A percentile compares a stretch with the other conserved stretches of the same genome.
These are phyloP conservation scores for Yamadazyma philogaea DNA, from an alignment of 805 yeast species.

Conservation along the genomic window DNA sequence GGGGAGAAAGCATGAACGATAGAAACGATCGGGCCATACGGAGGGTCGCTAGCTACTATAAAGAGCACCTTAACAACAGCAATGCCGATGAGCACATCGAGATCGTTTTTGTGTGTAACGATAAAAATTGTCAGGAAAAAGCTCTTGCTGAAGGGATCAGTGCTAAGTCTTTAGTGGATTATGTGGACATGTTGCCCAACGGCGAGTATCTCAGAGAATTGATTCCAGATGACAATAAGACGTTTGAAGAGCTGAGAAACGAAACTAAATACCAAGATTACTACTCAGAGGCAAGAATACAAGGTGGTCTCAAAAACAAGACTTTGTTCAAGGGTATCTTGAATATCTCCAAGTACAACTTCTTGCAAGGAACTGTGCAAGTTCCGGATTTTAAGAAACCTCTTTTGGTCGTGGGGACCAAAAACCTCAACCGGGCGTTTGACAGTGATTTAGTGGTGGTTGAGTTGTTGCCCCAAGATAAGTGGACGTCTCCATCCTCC, in stretches of 20 bases:
- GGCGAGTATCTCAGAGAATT: conserved; percentile 73
- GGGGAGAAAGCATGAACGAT: conserved; percentile 77
- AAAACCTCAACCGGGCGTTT: conserved; percentile 84
- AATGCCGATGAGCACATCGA: conserved; percentile 36
- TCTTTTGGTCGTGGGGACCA: conserved; percentile 74
- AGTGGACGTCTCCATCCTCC: conserved; percentile 86
- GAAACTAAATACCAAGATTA: conserved; percentile 73
- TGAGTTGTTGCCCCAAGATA: conserved; percentile 77
- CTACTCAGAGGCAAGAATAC: conserved; percentile 72
- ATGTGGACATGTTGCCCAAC: conserved; percentile 67
- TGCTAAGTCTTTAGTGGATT: conserved; percentile 62
- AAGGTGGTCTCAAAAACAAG: conserved; percentile 90
- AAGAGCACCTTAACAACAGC: conserved; percentile 51
- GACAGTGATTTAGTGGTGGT: conserved; percentile 90
- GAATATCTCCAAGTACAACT: conserved; percentile 79
- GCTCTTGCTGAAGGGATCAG: conserved; percentile 53
- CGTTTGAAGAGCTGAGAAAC: conserved; percentile 18
- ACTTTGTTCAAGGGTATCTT: conserved; percentile 83
- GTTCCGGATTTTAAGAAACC: conserved; percentile 77
- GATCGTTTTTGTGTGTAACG: conserved; percentile 71
- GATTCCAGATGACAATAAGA: conserved; percentile 47
- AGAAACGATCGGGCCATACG: conserved; percentile 90
- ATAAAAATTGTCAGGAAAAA: conserved; percentile 57
- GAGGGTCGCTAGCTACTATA: conserved; percentile 68
- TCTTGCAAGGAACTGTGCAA: conserved; percentile 79